Conservation (phyloP, 805 yeast species). For the Candida lessepsii region DNA sequence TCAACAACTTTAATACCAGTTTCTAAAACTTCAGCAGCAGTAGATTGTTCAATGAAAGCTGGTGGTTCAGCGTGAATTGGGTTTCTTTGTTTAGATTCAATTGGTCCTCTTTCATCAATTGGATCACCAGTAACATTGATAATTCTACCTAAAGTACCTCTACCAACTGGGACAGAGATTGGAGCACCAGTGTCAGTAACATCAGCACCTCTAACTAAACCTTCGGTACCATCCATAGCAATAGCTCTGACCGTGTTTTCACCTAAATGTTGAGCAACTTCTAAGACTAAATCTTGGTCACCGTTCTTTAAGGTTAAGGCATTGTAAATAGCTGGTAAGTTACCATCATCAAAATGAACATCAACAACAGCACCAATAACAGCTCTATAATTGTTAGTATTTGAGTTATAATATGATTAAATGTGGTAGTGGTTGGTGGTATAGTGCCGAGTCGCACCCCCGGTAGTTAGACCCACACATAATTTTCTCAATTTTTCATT, state of each 20-base stretch:
- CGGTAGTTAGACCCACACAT: neutral
- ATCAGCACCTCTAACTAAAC: slow-evolving; percentile 95
- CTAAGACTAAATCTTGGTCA: slow-evolving; percentile 82
- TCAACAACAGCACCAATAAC: slow-evolving; percentile 99
- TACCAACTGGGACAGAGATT: slow-evolving; percentile 98
- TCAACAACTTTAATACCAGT: slow-evolving; percentile 99
- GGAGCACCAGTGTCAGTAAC: slow-evolving; percentile 97
- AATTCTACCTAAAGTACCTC: slow-evolving; percentile 98
- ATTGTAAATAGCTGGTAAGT: slow-evolving; percentile 95
- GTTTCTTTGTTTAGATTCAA: slow-evolving; percentile 85
- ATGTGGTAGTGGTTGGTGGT: neutral
- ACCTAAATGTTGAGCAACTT: slow-evolving; percentile 99
- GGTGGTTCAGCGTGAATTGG: slow-evolving; percentile 99
- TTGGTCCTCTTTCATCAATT: slow-evolving; percentile 99
- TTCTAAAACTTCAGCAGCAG: slow-evolving; percentile 96
- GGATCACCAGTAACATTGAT: slow-evolving; percentile 99
- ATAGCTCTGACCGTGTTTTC: slow-evolving; percentile 99
- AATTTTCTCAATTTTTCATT: slow-evolving; percentile 6
- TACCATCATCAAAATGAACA: slow-evolving; percentile 97
- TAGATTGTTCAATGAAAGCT: slow-evolving; percentile 92
- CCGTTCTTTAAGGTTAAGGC: slow-evolving; percentile 87
- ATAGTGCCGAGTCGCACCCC: slow-evolving; percentile 1
- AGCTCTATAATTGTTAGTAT: slow-evolving; percentile 60
- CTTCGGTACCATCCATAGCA: slow-evolving; percentile 99
- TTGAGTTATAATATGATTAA: neutral